Evolutionary conservation across 2,329 filamentous ascomycete species (phyloP), one percentile per base, ranked within the genome.

Genomic region (Myriosclerotinia scirpicola): DNA sequence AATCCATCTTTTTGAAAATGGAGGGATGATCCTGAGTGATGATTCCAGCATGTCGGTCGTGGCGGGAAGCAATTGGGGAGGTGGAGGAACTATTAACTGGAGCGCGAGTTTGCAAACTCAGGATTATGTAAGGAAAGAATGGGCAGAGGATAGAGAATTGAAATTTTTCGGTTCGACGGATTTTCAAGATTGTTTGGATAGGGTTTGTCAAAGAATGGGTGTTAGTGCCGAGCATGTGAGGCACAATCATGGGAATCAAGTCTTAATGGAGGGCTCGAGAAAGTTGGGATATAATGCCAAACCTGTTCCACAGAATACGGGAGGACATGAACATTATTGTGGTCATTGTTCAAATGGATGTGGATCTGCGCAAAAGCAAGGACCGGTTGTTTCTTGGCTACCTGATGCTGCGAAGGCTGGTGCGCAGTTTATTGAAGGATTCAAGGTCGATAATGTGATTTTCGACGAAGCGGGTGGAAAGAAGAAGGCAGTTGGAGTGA

Each of bases 1-100:
- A 54, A 77, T 82, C 8, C 85, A 90, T 73, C 80, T 97, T 38
- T 95, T 86, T 73, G 90, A 93, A 72, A 87, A 86, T 68, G 84
- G 84, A 30, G 90, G 90, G 9, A 77, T 85, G 22, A 72, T 84
- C 6, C 73, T 82, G 71, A 81, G 82, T 69, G 81, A 89, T 68
- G 84, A 90, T 73, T 80, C 80, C 14, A 83, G 84, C 7, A 80
- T 89, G 42, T 84, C 80, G 20, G 77, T 94, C 15, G 76, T 91
- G 3, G 85, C 90, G 0, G 93, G 91, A 1, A 85, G 86, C 66
- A 85, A 85, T 42, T 96, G 90, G 86, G 93, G 93, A 40, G 93
- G 93, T 53, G 93, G 93, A 65, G 93, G 93, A 7, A 92, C 91
- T 0, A 79, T 97, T 72, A 97, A 97, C 78, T 97, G 93, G 93